Percentiles rank a stretch among this genome's conserved stretches.
phyloP scores from a whole-genome alignment of 2,329 filamentous ascomycete species.

The Aspergillus quadricinctus region DNA sequence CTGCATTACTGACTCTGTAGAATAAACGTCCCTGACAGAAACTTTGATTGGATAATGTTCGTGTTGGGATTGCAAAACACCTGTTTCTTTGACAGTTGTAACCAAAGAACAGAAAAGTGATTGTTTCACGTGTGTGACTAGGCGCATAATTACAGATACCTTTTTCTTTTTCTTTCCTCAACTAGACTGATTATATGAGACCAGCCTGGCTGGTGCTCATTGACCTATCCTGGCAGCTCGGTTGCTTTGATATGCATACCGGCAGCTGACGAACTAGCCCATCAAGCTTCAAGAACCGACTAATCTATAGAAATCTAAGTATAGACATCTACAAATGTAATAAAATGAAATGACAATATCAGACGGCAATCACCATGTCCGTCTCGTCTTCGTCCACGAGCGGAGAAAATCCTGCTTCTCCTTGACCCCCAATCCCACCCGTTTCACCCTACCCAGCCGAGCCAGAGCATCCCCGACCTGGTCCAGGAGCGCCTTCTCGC shows the following conservation, averaged over 20 bases:
- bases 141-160: neutral
- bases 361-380: conserved; percentile 19
- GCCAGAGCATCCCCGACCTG: conserved; percentile 79
- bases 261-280: no score
- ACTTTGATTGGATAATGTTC: neutral
- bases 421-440: conserved; percentile 75
- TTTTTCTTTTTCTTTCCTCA: neutral
- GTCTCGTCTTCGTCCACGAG: conserved; percentile 54
- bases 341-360: neutral
- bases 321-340: neutral
- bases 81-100: neutral
- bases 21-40: conserved; percentile 17
- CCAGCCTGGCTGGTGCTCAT: no score
- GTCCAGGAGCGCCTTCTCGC: conserved; percentile 70
- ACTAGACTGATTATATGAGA: neutral
- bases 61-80: conserved; percentile 7
- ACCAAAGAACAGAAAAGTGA: neutral
- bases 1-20: conserved; percentile 43
- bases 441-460: conserved; percentile 79
- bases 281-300: neutral
- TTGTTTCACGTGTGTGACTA: neutral
- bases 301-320: neutral
- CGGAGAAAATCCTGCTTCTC: conserved; percentile 82
- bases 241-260: neutral
- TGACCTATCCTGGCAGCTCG: no score